These are phyloP conservation scores for Clonostachys chloroleuca DNA, from an alignment of 2,329 filamentous ascomycete genomes.

Conservation along the genomic window DNA sequence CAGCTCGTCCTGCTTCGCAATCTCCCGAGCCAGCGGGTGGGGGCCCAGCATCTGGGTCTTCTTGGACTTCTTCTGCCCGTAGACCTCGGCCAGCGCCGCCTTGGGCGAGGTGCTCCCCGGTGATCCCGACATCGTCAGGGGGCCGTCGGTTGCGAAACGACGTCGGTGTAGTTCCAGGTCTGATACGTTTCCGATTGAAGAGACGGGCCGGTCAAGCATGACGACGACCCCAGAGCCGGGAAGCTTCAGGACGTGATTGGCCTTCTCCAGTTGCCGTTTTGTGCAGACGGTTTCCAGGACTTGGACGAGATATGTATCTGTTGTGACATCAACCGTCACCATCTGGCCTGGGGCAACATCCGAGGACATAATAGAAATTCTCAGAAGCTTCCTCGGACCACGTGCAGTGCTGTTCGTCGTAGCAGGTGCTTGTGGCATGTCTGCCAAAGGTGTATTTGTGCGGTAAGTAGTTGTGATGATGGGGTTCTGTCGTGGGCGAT, in stretches of 20 bases:
- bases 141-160: constrained; percentile 71
- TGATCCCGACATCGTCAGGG: constrained; percentile 62
- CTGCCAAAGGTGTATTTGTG: constrained; percentile 47
- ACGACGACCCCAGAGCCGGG: constrained; percentile 71
- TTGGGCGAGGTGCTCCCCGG: constrained; percentile 65
- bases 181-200: constrained; percentile 69
- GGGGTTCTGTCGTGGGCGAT: constrained; percentile 46
- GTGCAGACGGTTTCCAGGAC: constrained; percentile 75
- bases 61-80: constrained; percentile 41
- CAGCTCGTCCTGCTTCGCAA: constrained; percentile 54
- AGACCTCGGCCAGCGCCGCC: constrained; percentile 14
- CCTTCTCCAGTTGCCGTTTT: constrained; percentile 75
- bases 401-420: constrained; percentile 38
- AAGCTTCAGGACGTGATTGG: constrained; percentile 73
- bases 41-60: constrained; percentile 47
- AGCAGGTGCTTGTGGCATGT: constrained; percentile 46
- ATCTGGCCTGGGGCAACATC: constrained; percentile 70
- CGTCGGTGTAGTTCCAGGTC: constrained; percentile 74
- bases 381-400: constrained; percentile 66
- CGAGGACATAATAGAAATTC: constrained; percentile 66
- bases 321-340: constrained; percentile 71
- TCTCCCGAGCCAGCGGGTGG: constrained; percentile 65
- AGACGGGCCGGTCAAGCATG: constrained; percentile 72
- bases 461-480: constrained; percentile 58
- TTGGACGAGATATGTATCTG: constrained; percentile 79